phyloP scores from a whole-genome alignment of 495 filamentous ascomycete genomes.

The Pyrenula aspistea region DNA sequence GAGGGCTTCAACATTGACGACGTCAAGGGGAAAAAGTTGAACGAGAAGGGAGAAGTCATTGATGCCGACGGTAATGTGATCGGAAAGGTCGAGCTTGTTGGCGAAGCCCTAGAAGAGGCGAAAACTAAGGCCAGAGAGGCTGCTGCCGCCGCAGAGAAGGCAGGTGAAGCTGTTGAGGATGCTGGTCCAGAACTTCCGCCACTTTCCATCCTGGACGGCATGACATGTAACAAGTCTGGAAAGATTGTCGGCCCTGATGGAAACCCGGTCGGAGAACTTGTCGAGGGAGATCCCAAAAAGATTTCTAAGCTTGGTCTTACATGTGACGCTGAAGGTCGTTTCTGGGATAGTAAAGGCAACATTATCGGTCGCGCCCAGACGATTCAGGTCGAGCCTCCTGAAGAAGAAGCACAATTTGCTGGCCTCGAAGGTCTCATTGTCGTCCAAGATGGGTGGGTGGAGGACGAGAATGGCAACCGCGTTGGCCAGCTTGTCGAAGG shows the following conservation, averaged over 20 bases:
- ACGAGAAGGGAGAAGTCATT: slow-evolving; percentile 36
- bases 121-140: slow-evolving; percentile 20
- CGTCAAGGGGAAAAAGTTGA: slow-evolving; percentile 38
- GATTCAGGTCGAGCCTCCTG: slow-evolving; percentile 43
- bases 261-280: slow-evolving; percentile 43
- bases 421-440: slow-evolving; percentile 52
- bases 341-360: slow-evolving; percentile 48
- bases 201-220: slow-evolving; percentile 47
- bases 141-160: slow-evolving; percentile 19
- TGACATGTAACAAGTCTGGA: slow-evolving; percentile 49
- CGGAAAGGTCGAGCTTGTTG: slow-evolving; percentile 16
- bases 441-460: slow-evolving; percentile 43
- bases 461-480: slow-evolving; percentile 45
- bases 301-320: slow-evolving; percentile 39
- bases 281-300: slow-evolving; percentile 48
- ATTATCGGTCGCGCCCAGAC: slow-evolving; percentile 47
- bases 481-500: slow-evolving; percentile 49
- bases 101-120: slow-evolving; percentile 17
- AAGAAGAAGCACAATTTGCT: slow-evolving; percentile 49
- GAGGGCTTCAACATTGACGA: slow-evolving; percentile 31
- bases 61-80: slow-evolving; percentile 27
- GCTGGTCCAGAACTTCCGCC: slow-evolving; percentile 29
- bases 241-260: slow-evolving; percentile 42
- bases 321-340: slow-evolving; percentile 50
- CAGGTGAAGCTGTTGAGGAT: slow-evolving; percentile 16